Base-by-base conservation (phyloP, 352 stramenopile genomes). In the Thraustochytrium sp. region DNA sequence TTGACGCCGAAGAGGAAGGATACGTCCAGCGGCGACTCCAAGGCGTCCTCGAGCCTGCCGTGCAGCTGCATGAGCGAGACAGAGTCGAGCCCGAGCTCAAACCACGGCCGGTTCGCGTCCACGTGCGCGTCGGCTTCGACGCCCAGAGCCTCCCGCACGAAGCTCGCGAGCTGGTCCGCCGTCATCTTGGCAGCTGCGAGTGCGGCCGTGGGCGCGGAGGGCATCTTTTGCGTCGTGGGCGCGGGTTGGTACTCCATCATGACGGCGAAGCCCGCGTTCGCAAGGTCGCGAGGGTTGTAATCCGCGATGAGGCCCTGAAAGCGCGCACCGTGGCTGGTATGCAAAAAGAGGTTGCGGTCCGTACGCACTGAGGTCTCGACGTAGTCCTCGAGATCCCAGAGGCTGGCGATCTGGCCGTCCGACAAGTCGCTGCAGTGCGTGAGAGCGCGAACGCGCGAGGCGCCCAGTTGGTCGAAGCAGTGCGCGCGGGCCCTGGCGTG, bases 261-360 rank as follows among this genome's bases (percentile, higher is more conserved):
- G 16, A 80, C 46, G 18, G 68, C 68, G 38, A 29, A 63, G 23
- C 68, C 68, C 5, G 31, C 31, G 38, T 80, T 80, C 5, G 16
- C 18, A 18, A n/a, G 42, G 26, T 80, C 68, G 21, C 44, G 44
- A 5, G 18, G 29, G 38, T 80, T 80, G 68, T 80, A 80, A n/a
- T 8, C 68, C n/a, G 26, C 16, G 2, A 80, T 11, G 5, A 80
- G 8, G 2, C 51, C 34, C 11, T 21, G 21, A 23, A 65, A 44
- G 4, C 13, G 38, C 38, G 68, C 68, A n/a, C 68, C 68, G n/a
- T 63, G 48, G 40, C 68, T 80, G 8, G 68, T 46, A 48, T 80
- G 68, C 18, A 80, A 44, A 3, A 80, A 80, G 16, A 80, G 68
- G 26, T 80, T 80, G 21, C 68, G 68, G 53, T 80, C 68, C 3